Evolutionary conservation across 768 basidiomycete species (phyloP).

Genomic region (Cytidiella melzeri): DNA sequence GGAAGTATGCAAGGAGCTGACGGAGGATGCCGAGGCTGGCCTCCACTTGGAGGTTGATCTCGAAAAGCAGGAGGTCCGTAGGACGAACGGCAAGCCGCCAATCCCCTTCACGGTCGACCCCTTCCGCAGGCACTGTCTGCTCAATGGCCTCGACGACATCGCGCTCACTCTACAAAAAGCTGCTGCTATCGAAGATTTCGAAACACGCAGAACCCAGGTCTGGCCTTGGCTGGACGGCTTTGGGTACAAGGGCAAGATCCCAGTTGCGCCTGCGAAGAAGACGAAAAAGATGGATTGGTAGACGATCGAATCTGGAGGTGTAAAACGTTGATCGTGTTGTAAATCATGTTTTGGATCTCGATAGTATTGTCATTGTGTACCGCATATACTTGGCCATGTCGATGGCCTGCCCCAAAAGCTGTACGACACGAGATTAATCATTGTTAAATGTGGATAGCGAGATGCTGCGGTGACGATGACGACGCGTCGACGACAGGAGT

Average conservation of each 20-base stretch:
- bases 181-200: conserved; percentile 69
- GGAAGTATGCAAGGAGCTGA: conserved; percentile 41
- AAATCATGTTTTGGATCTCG: too few relatives aligned
- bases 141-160: conserved; percentile 97
- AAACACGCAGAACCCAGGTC: conserved; percentile 61
- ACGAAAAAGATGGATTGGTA: conserved; percentile 70
- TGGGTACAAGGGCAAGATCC: conserved; percentile 80
- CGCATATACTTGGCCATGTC: too few relatives aligned
- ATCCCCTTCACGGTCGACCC: conserved; percentile 80
- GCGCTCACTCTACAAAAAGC: conserved; percentile 86
- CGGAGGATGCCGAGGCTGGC: conserved; percentile 45
- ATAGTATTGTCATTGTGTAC: too few relatives aligned
- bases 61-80: conserved; percentile 50
- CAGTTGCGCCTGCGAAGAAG: conserved; percentile 36
- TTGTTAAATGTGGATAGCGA: too few relatives aligned
- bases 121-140: conserved; percentile 88
- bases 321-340: too few relatives aligned
- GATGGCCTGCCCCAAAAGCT: too few relatives aligned
- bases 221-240: conserved; percentile 99
- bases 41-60: conserved; percentile 53
- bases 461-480: too few relatives aligned
- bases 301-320: too few relatives aligned
- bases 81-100: conserved; percentile 60
- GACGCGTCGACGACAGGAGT: too few relatives aligned
- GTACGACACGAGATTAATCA: too few relatives aligned